A percentile compares a stretch with the other conserved stretches of the same genome.
phyloP scores from a whole-genome alignment of 2,329 filamentous ascomycete genomes.

The Aaosphaeria arxii region DNA sequence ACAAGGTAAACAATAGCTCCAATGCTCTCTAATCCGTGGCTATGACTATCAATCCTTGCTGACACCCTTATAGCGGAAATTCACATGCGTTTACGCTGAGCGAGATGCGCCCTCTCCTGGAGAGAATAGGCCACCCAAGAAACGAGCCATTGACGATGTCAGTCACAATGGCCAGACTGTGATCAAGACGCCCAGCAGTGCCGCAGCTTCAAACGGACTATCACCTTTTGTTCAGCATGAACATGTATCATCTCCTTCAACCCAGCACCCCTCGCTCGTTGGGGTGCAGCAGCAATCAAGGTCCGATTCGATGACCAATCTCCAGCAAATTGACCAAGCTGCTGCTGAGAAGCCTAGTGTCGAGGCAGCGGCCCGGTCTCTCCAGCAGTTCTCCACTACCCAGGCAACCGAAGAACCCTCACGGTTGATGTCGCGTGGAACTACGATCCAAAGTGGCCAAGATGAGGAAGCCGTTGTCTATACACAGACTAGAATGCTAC shows the following conservation, averaged over 20 bases:
- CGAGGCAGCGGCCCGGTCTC: constrained; percentile 18
- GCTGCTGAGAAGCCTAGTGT: constrained; percentile 17
- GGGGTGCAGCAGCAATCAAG: no score
- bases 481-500: constrained; percentile 56
- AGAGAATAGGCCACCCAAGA: constrained; percentile 38
- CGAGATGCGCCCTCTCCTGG: constrained; percentile 32
- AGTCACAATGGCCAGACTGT: constrained; percentile 12
- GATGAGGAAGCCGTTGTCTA: constrained; percentile 58
- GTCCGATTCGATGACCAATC: neutral
- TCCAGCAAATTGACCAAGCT: constrained; percentile 8
- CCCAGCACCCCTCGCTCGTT: neutral
- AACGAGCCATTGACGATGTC: constrained; percentile 23
- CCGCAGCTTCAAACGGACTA: constrained; percentile 17
- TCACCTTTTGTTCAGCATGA: constrained; percentile 5
- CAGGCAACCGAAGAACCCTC: constrained; percentile 15
- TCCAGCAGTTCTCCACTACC: constrained; percentile 21
- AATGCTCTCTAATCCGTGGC: neutral
- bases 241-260: constrained; percentile 2
- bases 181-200: constrained; percentile 17
- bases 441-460: constrained; percentile 39
- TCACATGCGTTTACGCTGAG: constrained; percentile 38
- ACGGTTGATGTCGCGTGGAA: constrained; percentile 28
- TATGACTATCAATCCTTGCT: constrained; percentile 5
- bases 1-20: constrained; percentile 43
- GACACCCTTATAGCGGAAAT: constrained; percentile 34